Evolutionary conservation across 2,329 filamentous ascomycete genomes (phyloP).

Genomic region (Davidsoniella virescens): DNA sequence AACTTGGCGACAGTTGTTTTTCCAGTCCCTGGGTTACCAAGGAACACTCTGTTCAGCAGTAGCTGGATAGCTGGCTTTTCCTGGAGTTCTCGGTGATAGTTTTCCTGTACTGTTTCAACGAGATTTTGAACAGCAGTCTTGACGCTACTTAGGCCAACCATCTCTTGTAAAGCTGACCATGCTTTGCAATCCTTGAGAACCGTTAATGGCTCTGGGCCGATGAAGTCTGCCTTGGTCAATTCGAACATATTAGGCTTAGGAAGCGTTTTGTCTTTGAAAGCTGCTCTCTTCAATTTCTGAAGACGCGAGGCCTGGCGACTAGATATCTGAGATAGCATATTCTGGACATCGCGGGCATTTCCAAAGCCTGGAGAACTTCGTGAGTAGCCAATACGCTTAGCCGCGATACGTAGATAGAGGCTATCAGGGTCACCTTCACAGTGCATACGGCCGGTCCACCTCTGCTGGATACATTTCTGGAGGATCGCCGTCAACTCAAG

Average conservation of each 20-base stretch:
- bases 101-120: conserved; percentile 43
- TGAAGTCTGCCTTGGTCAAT: conserved; percentile 46
- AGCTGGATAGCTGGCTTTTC: conserved; percentile 44
- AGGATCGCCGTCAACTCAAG: conserved; percentile 48
- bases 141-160: conserved; percentile 45
- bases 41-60: conserved; percentile 51
- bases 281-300: not conserved
- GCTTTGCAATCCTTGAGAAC: conserved; percentile 35
- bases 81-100: conserved; percentile 48
- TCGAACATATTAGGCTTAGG: conserved; percentile 28
- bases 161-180: conserved; percentile 38
- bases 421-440: conserved; percentile 42
- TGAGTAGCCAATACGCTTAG: conserved; percentile 42
- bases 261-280: conserved; percentile 19
- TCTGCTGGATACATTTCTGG: conserved; percentile 32
- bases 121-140: conserved; percentile 44
- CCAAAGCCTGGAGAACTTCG: conserved; percentile 54
- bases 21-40: conserved; percentile 58
- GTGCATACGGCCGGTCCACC: conserved; percentile 38
- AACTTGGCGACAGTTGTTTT: conserved; percentile 63
- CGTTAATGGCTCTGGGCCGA: conserved; percentile 48
- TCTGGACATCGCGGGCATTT: conserved; percentile 56
- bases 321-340: conserved; percentile 35
- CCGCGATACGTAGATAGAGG: conserved; percentile 46
- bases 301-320: conserved; percentile 44